Evolutionary conservation across 2,329 filamentous ascomycete species (phyloP).

Genomic region (Alternaria gansuensis): DNA sequence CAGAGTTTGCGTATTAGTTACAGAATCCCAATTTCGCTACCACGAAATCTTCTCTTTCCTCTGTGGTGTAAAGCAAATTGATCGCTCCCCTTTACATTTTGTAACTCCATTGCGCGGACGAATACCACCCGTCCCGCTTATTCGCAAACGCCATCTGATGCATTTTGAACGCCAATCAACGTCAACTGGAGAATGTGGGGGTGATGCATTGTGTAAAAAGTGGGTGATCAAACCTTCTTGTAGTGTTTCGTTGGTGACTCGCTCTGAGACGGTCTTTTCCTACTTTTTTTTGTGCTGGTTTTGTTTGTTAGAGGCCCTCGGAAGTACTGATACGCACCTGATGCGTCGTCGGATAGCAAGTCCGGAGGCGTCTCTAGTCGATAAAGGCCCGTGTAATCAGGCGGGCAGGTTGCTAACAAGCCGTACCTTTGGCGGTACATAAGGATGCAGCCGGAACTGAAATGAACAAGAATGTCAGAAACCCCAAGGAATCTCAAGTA

Average conservation of each 20-base stretch:
- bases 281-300: slow-evolving; percentile 41
- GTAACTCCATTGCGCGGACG: slow-evolving; percentile 12
- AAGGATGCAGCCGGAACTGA: slow-evolving; percentile 38
- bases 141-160: slow-evolving; percentile 19
- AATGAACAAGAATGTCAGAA: slow-evolving; percentile 38
- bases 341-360: slow-evolving; percentile 16
- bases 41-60: slow-evolving; percentile 4
- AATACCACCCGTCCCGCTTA: slow-evolving; percentile 11
- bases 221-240: slow-evolving; percentile 26
- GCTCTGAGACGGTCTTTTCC: slow-evolving; percentile 30
- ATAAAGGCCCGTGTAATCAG: slow-evolving; percentile 16
- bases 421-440: slow-evolving; percentile 23
- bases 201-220: slow-evolving; percentile 14
- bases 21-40: slow-evolving; percentile 16
- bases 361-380: slow-evolving; percentile 12
- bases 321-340: slow-evolving; percentile 30
- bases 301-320: slow-evolving; percentile 31
- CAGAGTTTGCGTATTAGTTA: slow-evolving; percentile 32
- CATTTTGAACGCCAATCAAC: slow-evolving; percentile 24
- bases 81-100: not conserved
- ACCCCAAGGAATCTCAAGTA: slow-evolving; percentile 22
- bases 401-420: slow-evolving; percentile 19
- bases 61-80: slow-evolving; percentile 11
- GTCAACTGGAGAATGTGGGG: slow-evolving; percentile 8
- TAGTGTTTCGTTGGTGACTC: slow-evolving; percentile 19